phyloP scores from a whole-genome alignment of 805 yeast species.

The Barnettozyma pratensis region DNA sequence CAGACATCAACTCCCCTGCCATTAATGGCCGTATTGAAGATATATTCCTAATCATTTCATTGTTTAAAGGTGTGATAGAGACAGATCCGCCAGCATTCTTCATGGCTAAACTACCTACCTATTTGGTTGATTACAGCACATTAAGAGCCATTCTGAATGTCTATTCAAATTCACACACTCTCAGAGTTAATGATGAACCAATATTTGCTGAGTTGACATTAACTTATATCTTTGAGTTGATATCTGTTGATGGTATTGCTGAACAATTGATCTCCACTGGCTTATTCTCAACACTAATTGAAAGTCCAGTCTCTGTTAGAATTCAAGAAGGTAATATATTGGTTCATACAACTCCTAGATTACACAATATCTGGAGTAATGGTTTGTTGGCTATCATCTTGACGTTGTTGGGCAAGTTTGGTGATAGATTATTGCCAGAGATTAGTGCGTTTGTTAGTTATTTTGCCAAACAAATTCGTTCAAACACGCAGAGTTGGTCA shows the following conservation, averaged over 20 bases:
- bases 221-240: constrained; percentile 63
- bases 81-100: constrained; percentile 44
- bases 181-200: constrained; percentile 57
- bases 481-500: constrained; percentile 66
- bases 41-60: constrained; percentile 52
- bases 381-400: constrained; percentile 71
- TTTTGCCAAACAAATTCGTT: constrained; percentile 61
- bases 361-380: constrained; percentile 81
- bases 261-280: constrained; percentile 62
- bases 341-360: constrained; percentile 44
- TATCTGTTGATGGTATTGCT: constrained; percentile 57
- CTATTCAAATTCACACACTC: constrained; percentile 61
- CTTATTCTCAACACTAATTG: constrained; percentile 59
- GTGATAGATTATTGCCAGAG: constrained; percentile 59
- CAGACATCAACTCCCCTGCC: constrained; percentile 39
- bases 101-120: constrained; percentile 43
- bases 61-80: constrained; percentile 53
- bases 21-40: constrained; percentile 55
- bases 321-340: constrained; percentile 63
- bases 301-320: constrained; percentile 63
- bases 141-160: constrained; percentile 56
- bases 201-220: constrained; percentile 69
- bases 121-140: constrained; percentile 54
- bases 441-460: constrained; percentile 54
- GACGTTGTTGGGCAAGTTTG: constrained; percentile 55